Percentiles rank a stretch among this genome's conserved stretches.
phyloP scores from a whole-genome alignment of 2,329 filamentous ascomycete genomes.

The Fusarium sp. region DNA sequence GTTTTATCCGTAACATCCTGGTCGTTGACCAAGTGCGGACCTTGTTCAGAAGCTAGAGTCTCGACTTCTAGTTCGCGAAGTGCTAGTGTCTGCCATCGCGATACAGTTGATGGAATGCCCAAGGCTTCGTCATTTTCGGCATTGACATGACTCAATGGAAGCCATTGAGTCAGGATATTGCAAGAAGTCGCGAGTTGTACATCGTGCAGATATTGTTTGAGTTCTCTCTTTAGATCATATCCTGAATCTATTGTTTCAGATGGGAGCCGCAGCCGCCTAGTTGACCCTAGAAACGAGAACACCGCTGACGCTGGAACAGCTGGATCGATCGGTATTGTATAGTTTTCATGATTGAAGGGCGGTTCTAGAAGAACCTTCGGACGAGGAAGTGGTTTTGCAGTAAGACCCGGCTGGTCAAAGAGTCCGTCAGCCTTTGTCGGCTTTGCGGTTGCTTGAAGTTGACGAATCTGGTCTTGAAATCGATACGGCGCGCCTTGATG shows the following conservation, averaged over 20 bases:
- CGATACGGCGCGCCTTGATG: slow-evolving; percentile 48
- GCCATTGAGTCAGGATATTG: slow-evolving; percentile 48
- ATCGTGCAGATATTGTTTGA: slow-evolving; percentile 38
- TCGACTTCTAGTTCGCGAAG: slow-evolving; percentile 49
- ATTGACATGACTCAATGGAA: slow-evolving; percentile 49
- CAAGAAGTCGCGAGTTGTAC: slow-evolving; percentile 38
- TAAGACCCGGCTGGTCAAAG: slow-evolving; percentile 43
- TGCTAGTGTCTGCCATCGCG: slow-evolving; percentile 45
- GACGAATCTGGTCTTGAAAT: slow-evolving; percentile 43
- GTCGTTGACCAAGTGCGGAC: background rate
- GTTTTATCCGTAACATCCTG: background rate
- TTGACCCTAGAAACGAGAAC: slow-evolving; percentile 2
- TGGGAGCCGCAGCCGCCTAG: slow-evolving; percentile 36
- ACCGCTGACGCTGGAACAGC: background rate
- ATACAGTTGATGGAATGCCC: slow-evolving; percentile 41
- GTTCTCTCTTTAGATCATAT: slow-evolving; percentile 40
- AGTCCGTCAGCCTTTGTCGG: slow-evolving; percentile 31
- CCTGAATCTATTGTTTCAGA: slow-evolving; percentile 48
- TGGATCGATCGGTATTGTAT: background rate
- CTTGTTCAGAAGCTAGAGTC: slow-evolving; percentile 9
- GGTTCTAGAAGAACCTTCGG: slow-evolving; percentile 26
- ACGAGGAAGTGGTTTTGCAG: slow-evolving; percentile 30
- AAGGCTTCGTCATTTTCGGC: slow-evolving; percentile 50
- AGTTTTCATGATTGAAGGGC: background rate
- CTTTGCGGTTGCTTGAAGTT: slow-evolving; percentile 36